These are phyloP conservation scores for Fraxinus albicans DNA, from an alignment of 305 asterid genomes.

Conservation along the genomic window DNA sequence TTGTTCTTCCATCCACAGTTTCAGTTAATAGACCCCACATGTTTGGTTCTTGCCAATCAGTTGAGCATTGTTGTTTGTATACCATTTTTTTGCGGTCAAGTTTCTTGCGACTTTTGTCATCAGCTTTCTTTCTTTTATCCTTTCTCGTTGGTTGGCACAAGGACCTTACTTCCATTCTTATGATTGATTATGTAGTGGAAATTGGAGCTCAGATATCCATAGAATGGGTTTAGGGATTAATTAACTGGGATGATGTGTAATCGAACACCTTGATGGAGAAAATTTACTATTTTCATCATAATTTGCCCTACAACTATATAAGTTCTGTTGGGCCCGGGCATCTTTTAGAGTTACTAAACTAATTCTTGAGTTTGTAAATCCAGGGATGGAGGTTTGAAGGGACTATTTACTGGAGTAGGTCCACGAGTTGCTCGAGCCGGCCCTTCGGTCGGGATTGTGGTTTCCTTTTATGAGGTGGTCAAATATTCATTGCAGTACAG, in stretches of 20 bases:
- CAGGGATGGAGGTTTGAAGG: constrained; percentile 79
- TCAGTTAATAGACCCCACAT: not conserved
- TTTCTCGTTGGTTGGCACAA: not conserved
- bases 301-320: not conserved
- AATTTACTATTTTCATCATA: not conserved
- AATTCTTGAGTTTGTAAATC: constrained; percentile 9
- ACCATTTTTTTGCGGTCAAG: not conserved
- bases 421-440: constrained; percentile 80
- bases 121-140: not conserved
- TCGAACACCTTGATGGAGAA: not conserved
- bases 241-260: not conserved
- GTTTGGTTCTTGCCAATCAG: not conserved
- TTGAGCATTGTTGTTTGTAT: not conserved
- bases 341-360: not conserved
- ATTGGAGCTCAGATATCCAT: not conserved
- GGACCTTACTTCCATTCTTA: not conserved
- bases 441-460: constrained; percentile 83
- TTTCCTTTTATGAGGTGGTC: constrained; percentile 77
- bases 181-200: not conserved
- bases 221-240: not conserved
- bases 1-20: not conserved
- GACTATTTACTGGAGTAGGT: constrained; percentile 67
- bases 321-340: not conserved
- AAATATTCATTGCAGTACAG: constrained; percentile 53
- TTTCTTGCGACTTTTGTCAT: not conserved